A percentile compares a stretch with the other conserved stretches of the same genome.
These are phyloP conservation scores for Oryza rufipogon DNA, from an alignment of 176 grass and related monocot species.

Conservation along the genomic window DNA sequence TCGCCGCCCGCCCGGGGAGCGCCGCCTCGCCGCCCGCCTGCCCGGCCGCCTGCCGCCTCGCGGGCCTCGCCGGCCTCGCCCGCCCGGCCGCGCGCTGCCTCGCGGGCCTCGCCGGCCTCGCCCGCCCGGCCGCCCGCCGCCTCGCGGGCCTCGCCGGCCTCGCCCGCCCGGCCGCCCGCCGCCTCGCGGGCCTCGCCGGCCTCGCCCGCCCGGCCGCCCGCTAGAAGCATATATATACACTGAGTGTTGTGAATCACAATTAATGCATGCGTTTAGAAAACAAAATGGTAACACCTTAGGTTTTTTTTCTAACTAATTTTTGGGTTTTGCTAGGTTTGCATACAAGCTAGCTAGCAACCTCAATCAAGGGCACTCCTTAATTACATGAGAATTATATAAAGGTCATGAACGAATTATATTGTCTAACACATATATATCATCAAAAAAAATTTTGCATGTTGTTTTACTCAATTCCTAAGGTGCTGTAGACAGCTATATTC, in stretches of 20 bases:
- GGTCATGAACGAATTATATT: neutral
- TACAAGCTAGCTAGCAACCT: conserved; percentile 4
- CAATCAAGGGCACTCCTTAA: neutral
- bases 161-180: no score
- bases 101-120: no score
- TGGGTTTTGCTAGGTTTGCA: conserved; percentile 31
- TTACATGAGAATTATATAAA: conserved; percentile 1
- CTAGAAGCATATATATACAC: conserved; percentile 16
- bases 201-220: no score
- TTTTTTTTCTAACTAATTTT: conserved; percentile 14
- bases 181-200: no score
- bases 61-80: no score
- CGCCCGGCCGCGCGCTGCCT: no score
- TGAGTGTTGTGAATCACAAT: conserved; percentile 7
- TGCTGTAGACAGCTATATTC: conserved; percentile 17
- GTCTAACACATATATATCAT: neutral
- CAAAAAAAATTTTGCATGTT: conserved; percentile 37
- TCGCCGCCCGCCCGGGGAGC: no score
- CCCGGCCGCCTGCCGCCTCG: no score
- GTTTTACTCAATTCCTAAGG: neutral
- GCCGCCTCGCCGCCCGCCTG: no score
- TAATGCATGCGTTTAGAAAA: conserved; percentile 11
- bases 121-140: no score
- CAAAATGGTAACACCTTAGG: neutral
- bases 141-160: no score